Evolutionary conservation across 139 green algal genomes (phyloP), one percentile per base, ranked within the genome.

Genomic region (Chloropicon primus): DNA sequence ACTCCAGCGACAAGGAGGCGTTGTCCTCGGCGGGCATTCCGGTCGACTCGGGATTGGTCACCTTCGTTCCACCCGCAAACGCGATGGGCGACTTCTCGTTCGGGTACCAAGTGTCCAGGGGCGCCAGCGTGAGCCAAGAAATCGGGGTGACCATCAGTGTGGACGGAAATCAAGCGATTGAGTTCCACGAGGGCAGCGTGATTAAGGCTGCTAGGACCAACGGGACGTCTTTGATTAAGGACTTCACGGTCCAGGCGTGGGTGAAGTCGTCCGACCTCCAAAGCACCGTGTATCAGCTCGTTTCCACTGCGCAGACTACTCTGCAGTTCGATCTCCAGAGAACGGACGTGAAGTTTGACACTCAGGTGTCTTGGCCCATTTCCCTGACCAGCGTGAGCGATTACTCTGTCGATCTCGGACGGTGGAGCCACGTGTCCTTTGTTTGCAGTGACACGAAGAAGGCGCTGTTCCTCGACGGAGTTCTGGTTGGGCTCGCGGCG

Each of bases 231-330:
- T 23, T 79, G 21, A 22, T 53, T 22, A 24, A 79, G 27, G 53
- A 25, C 27, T 79, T 79, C 76, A 79, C 76, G 27, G 27, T 79
- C 22, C 27, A 79, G 22, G 76, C 76, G 3, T 79, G 76, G 76
- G 76, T 79, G 27, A 53, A 54, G 17, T 27, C 76, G 22, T 27
- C 27, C 27, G 17, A 76, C 76, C n/a, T 74, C 3, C 28, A 3
- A 24, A 53, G 27, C 22, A 26, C 53, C 3, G 27, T 79, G 5
- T 79, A 76, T 28, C 24, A 29, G n/a, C 21, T 79, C 27, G 28
- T 79, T 23, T 41, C 28, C 76, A 79, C 76, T 54, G 76, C 76
- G 3, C 25, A 76, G n/a, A 79, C 76, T 10, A 75, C 76, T 29
- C 28, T n/a, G 17, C 22, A 26, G 27, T 26, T 25, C 17, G 76